Percentiles rank a stretch among this genome's conserved stretches.
Conservation (phyloP, 257 asterid genomes). For the Petunia axillaris region DNA sequence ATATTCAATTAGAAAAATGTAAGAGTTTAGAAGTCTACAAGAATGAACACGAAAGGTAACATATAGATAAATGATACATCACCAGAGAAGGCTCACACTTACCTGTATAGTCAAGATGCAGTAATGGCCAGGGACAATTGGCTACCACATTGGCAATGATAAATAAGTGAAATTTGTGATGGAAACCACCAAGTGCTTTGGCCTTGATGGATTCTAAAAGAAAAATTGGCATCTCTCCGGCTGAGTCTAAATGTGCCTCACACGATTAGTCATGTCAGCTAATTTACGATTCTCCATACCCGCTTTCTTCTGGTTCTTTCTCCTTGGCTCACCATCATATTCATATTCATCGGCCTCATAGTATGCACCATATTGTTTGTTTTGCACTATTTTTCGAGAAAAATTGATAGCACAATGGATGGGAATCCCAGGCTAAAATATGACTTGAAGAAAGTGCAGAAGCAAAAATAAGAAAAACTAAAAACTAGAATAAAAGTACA, state of each 20-base stretch:
- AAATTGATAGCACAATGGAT: no score
- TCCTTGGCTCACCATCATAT: constrained; percentile 75
- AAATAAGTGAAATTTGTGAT: constrained; percentile 82
- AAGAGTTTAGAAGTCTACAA: no score
- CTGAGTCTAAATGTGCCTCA: constrained; percentile 63
- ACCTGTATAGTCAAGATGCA: constrained; percentile 87
- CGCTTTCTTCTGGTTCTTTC: constrained; percentile 59
- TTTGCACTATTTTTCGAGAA: constrained; percentile 65
- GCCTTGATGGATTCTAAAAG: constrained; percentile 77
- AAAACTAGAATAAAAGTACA: no score
- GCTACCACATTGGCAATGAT: constrained; percentile 72
- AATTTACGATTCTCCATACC: constrained; percentile 45
- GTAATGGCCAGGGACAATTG: constrained; percentile 82
- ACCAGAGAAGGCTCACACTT: background rate
- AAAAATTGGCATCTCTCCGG: constrained; percentile 88
- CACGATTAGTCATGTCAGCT: constrained; percentile 49
- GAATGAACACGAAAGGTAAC: no score
- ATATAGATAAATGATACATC: no score
- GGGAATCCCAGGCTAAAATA: no score
- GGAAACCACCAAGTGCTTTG: constrained; percentile 77
- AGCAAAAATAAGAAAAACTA: no score
- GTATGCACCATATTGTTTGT: constrained; percentile 56
- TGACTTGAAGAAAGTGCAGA: no score
- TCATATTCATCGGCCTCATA: constrained; percentile 91
- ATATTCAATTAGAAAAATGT: no score